A percentile compares a stretch with the other conserved stretches of the same genome.
These are phyloP conservation scores for Flaveria bidentis DNA, from an alignment of 129 eudicot species.

Conservation along the genomic window DNA sequence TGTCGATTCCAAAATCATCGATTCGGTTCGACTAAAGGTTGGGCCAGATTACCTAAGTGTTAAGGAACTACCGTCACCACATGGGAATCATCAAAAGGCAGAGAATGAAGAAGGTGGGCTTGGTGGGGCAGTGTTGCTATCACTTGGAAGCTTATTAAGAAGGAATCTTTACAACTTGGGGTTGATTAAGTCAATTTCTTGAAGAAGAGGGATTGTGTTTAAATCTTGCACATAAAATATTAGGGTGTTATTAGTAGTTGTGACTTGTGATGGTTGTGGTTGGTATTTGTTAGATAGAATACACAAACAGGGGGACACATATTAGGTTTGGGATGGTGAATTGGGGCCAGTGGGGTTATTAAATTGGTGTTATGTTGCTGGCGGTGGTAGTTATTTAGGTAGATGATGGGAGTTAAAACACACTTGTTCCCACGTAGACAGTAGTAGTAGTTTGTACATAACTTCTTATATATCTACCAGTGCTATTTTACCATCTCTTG, in stretches of 20 bases:
- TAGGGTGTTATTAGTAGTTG: slow-evolving; percentile 31
- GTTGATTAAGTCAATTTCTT: slow-evolving; percentile 72
- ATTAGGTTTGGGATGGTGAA: slow-evolving; percentile 21
- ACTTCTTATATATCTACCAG: slow-evolving; percentile 12
- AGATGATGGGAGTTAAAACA: slow-evolving; percentile 21
- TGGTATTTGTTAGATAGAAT: slow-evolving; percentile 37
- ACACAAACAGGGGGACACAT: slow-evolving; percentile 27
- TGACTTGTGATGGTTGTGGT: slow-evolving; percentile 29
- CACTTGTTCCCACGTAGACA: slow-evolving; percentile 20
- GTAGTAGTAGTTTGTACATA: slow-evolving; percentile 32
- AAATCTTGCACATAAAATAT: slow-evolving; percentile 28
- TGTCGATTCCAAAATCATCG: slow-evolving; percentile 56
- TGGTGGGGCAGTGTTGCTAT: slow-evolving; percentile 71
- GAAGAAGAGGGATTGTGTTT: slow-evolving; percentile 23
- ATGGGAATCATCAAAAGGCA: slow-evolving; percentile 40
- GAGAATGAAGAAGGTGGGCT: slow-evolving; percentile 52
- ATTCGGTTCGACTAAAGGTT: slow-evolving; percentile 55
- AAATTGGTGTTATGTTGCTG: slow-evolving; percentile 32
- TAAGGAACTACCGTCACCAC: slow-evolving; percentile 61
- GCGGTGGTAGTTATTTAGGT: slow-evolving; percentile 30
- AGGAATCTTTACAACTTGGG: slow-evolving; percentile 84
- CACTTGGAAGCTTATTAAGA: slow-evolving; percentile 82
- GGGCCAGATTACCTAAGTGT: slow-evolving; percentile 63
- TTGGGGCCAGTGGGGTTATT: slow-evolving; percentile 19
- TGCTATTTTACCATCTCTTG: slow-evolving; percentile 6